A percentile compares a stretch with the other conserved stretches of the same genome.
phyloP scores from a whole-genome alignment of 768 basidiomycete genomes.

The Agaricus subrufescens region DNA sequence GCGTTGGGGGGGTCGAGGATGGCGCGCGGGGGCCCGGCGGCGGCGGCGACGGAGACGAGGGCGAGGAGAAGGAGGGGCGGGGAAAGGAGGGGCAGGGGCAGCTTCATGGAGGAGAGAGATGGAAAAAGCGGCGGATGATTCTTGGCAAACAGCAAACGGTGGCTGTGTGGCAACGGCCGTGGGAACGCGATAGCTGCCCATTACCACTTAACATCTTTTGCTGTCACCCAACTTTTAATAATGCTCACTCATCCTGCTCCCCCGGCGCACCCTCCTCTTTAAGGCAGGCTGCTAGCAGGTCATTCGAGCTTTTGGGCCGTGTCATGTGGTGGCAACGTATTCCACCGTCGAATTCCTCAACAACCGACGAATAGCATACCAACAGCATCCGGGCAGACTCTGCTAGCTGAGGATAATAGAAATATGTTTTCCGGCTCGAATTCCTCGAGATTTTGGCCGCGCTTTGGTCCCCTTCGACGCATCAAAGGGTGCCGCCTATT shows the following conservation, averaged over 20 bases:
- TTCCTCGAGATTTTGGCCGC: no score
- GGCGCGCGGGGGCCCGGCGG: slow-evolving; percentile 13
- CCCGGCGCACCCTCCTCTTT: no score
- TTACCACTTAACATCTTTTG: no score
- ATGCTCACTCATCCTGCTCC: no score
- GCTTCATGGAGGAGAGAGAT: slow-evolving; percentile 19
- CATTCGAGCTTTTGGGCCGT: no score
- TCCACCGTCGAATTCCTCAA: neutral
- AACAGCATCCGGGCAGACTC: neutral
- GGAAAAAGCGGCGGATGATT: neutral
- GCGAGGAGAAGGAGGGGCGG: slow-evolving; percentile 22
- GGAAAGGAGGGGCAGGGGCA: slow-evolving; percentile 19
- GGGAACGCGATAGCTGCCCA: no score
- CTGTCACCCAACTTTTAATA: no score
- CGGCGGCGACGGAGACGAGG: slow-evolving; percentile 14
- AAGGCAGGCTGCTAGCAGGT: no score
- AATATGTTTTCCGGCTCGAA: no score
- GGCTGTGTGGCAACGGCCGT: neutral
- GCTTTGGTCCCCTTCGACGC: neutral
- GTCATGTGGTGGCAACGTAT: neutral
- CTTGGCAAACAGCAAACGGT: slow-evolving; percentile 2
- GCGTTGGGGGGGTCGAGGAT: neutral
- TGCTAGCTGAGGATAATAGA: neutral
- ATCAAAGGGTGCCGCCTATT: neutral
- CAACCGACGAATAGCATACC: neutral